phyloP scores from a whole-genome alignment of 495 filamentous ascomycete species.

The Lophium mytilinum region DNA sequence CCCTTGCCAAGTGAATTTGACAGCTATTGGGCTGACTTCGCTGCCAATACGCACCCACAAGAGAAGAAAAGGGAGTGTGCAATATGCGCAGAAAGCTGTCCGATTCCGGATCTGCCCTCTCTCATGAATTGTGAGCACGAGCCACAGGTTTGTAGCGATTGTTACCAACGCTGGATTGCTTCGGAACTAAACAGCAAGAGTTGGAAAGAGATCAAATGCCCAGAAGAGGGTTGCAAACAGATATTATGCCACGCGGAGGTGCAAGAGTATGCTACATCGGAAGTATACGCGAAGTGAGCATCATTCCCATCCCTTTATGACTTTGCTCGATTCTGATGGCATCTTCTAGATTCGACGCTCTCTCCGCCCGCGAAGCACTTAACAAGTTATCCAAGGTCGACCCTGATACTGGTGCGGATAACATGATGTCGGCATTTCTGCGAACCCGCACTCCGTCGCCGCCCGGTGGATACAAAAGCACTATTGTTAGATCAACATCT shows the following conservation, averaged over 20 bases:
- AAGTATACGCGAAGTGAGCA: constrained; percentile 12
- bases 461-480: constrained; percentile 43
- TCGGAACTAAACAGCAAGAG: constrained; percentile 9
- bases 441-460: constrained; percentile 47
- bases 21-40: no score
- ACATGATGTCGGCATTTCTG: constrained; percentile 34
- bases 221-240: constrained; percentile 7
- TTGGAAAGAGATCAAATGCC: constrained; percentile 21
- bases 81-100: constrained; percentile 11
- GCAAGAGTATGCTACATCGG: constrained; percentile 8
- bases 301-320: constrained; percentile 6
- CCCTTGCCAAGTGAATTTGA: no score
- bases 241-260: constrained; percentile 11
- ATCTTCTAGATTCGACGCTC: constrained; percentile 26
- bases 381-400: background rate
- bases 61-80: constrained; percentile 10
- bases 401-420: no score
- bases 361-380: constrained; percentile 20
- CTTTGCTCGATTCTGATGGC: background rate
- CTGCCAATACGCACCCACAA: no score
- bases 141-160: constrained; percentile 9
- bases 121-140: constrained; percentile 13
- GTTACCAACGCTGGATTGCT: constrained; percentile 14
- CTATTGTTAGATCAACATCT: constrained; percentile 57
- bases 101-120: constrained; percentile 5